Conservation (phyloP, 352 stramenopile species). For the Globisporangium heterothallicum region DNA sequence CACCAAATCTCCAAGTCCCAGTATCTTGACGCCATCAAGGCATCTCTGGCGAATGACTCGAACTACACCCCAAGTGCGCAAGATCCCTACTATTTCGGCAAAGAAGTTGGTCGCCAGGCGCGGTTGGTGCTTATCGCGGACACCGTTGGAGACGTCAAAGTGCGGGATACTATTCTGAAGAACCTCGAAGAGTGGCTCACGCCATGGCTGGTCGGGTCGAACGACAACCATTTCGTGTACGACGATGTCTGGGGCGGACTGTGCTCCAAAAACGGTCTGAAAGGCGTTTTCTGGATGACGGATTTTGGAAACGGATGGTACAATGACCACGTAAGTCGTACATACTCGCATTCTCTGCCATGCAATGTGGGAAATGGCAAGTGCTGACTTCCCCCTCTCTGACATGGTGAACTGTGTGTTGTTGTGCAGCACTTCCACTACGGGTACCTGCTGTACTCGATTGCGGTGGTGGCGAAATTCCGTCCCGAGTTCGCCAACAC, state of each 20-base stretch:
- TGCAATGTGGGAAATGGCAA: not conserved
- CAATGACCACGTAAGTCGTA: slow-evolving; percentile 81
- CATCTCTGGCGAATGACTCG: slow-evolving; percentile 54
- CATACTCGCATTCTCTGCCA: not conserved
- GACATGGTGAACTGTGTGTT: slow-evolving; percentile 1
- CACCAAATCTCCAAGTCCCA: slow-evolving; percentile 25
- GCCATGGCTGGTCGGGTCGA: slow-evolving; percentile 74
- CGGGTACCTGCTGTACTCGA: slow-evolving; percentile 89
- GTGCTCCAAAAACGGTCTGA: slow-evolving; percentile 88
- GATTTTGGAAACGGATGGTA: slow-evolving; percentile 93
- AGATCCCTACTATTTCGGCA: slow-evolving; percentile 86
- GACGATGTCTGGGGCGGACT: slow-evolving; percentile 91
- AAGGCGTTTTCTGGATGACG: slow-evolving; percentile 83
- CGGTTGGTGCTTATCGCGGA: slow-evolving; percentile 80
- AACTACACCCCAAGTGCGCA: slow-evolving; percentile 56
- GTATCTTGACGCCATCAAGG: slow-evolving; percentile 41
- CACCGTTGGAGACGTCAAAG: slow-evolving; percentile 38
- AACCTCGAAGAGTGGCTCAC: slow-evolving; percentile 62
- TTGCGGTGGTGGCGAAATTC: slow-evolving; percentile 78
- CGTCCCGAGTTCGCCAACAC: slow-evolving; percentile 57
- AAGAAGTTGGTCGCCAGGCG: slow-evolving; percentile 75
- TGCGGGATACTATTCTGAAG: slow-evolving; percentile 53
- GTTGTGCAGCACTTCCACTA: slow-evolving; percentile 94
- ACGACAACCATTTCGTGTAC: slow-evolving; percentile 88
- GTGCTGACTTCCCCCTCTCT: too few species aligned